These are phyloP conservation scores for Curvularia spicifera DNA, from an alignment of 2,329 filamentous ascomycete species.

Conservation along the genomic window DNA sequence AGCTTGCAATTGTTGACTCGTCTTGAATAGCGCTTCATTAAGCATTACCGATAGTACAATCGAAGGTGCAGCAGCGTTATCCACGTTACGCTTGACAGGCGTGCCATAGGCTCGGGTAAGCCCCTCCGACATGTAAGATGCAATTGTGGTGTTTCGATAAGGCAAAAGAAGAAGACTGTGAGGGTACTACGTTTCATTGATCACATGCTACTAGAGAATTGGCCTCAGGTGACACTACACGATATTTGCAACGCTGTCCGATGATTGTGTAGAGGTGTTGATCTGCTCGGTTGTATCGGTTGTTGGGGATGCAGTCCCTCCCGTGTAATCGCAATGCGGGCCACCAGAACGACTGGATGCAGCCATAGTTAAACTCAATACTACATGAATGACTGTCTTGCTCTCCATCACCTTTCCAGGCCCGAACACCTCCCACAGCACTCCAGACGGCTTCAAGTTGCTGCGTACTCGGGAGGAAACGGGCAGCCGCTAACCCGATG, in stretches of 20 bases:
- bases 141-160: background rate
- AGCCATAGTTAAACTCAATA: background rate
- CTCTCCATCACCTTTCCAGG: background rate
- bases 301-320: background rate
- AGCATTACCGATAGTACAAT: no score
- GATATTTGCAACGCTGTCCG: background rate
- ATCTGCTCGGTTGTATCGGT: background rate
- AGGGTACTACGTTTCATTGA: background rate
- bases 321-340: background rate
- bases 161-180: background rate
- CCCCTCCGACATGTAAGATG: background rate
- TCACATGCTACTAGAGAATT: background rate
- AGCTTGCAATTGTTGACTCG: background rate
- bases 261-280: background rate
- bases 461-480: constrained; percentile 20
- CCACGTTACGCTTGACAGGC: no score
- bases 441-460: background rate
- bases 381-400: background rate
- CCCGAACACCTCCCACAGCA: background rate
- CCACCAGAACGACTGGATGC: background rate
- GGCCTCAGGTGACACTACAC: background rate
- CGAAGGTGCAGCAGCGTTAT: background rate
- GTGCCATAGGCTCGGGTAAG: background rate
- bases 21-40: background rate
- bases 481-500: constrained; percentile 23